Percentiles rank a stretch among this genome's conserved stretches.
phyloP scores from a whole-genome alignment of 78 protist genomes.

The Isochrysis galbana region DNA sequence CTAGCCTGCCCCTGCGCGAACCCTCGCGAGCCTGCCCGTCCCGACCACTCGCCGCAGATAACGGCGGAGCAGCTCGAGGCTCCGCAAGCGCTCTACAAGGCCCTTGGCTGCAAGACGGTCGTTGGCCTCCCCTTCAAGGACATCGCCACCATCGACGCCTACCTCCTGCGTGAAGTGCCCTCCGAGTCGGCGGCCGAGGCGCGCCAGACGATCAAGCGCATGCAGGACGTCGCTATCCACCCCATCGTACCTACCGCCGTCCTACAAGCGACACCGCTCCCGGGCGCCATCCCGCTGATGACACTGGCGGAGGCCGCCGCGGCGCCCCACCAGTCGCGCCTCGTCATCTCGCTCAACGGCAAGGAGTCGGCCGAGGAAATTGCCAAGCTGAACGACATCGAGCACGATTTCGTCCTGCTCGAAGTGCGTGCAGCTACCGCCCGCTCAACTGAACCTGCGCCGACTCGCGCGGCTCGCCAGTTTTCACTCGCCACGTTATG shows the following conservation, averaged over 20 bases:
- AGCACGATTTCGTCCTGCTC: constrained; percentile 23
- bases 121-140: constrained; percentile 67
- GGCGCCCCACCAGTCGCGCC: constrained; percentile 11
- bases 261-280: constrained; percentile 13
- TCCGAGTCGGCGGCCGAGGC: not conserved
- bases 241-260: constrained; percentile 6
- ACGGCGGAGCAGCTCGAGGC: not conserved
- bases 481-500: too few species aligned
- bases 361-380: constrained; percentile 6
- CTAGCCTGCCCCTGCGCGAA: not conserved
- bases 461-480: too few species aligned
- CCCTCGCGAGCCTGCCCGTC: not conserved
- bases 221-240: not conserved
- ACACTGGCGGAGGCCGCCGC: not conserved
- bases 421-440: too few species aligned
- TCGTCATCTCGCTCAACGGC: constrained; percentile 6
- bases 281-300: constrained; percentile 5
- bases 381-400: not conserved
- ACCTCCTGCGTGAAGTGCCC: constrained; percentile 10
- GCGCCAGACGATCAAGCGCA: constrained; percentile 28
- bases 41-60: not conserved
- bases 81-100: constrained; percentile 24
- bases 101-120: constrained; percentile 47
- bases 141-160: constrained; percentile 46
- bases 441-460: too few species aligned